Evolutionary conservation across 1,284 basidiomycete genomes (phyloP).

Genomic region (Trichosporon sp.): DNA sequence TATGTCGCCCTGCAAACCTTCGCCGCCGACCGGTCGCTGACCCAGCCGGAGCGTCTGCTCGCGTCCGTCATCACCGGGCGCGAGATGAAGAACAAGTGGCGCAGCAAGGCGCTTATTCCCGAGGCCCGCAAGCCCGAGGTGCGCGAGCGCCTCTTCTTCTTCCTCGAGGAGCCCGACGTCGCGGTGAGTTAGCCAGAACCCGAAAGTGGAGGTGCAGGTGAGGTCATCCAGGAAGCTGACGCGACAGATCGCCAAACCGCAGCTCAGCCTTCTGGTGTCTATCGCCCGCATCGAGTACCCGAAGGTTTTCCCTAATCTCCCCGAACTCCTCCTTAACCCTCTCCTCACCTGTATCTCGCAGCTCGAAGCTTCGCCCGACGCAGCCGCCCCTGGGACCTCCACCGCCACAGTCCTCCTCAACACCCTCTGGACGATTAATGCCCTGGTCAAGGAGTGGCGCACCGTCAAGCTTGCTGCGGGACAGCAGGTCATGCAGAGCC

Average conservation of each 20-base stretch:
- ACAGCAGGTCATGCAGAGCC: constrained; percentile 39
- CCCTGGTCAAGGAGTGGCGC: constrained; percentile 49
- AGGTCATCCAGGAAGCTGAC: constrained; percentile 3
- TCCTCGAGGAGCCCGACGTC: constrained; percentile 45
- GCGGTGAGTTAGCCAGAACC: constrained; percentile 23
- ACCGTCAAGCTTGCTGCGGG: constrained; percentile 46
- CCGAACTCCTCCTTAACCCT: constrained; percentile 38
- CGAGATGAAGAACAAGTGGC: constrained; percentile 49
- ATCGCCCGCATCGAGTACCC: constrained; percentile 48
- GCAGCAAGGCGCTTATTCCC: constrained; percentile 45
- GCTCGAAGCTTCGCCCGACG: constrained; percentile 18
- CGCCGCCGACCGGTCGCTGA: constrained; percentile 34
- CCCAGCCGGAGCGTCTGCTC: constrained; percentile 39
- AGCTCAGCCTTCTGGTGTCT: constrained; percentile 43
- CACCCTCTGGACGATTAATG: constrained; percentile 49
- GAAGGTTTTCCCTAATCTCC: constrained; percentile 36
- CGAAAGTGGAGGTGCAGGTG: constrained; percentile 35
- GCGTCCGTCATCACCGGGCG: constrained; percentile 44
- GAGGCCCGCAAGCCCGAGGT: constrained; percentile 44
- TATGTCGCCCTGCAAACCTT: constrained; percentile 42
- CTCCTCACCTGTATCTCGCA: constrained; percentile 37
- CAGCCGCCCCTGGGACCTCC: constrained; percentile 23
- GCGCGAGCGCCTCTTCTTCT: constrained; percentile 42
- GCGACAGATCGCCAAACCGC: constrained; percentile 46
- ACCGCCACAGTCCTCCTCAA: constrained; percentile 45